Conservation (phyloP, 179 eudicot genomes). For the Sideroxylon spinosum region DNA sequence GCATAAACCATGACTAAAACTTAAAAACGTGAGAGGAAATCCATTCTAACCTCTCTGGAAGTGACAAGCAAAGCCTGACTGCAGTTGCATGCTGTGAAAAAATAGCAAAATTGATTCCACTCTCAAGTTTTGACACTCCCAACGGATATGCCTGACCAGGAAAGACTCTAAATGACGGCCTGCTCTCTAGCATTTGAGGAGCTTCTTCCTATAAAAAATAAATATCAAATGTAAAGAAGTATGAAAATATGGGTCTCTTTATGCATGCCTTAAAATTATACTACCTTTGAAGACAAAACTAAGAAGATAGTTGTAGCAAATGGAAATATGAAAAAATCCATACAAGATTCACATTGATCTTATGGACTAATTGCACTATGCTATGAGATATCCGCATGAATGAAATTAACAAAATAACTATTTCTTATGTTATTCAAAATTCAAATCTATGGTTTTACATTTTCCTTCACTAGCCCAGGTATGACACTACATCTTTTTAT, state of each 20-base stretch:
- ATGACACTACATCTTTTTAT: not conserved
- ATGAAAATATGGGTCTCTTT: not conserved
- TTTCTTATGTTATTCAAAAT: not conserved
- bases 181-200: conserved; percentile 38
- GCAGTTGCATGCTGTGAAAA: conserved; percentile 88
- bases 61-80: conserved; percentile 68
- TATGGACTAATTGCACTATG: not conserved
- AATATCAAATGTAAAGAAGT: not conserved
- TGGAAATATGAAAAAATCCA: not conserved
- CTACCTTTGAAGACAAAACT: not conserved
- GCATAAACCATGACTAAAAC: not conserved
- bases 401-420: not conserved
- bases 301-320: not conserved
- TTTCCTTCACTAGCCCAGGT: not conserved
- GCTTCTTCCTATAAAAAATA: conserved; percentile 59
- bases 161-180: conserved; percentile 33
- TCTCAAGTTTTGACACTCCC: conserved; percentile 82
- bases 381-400: not conserved
- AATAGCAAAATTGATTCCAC: conserved; percentile 81
- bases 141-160: conserved; percentile 84
- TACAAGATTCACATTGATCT: not conserved
- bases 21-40: not conserved
- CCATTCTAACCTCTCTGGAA: conserved; percentile 55
- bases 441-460: no score
- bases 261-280: not conserved